Evolutionary conservation across 192 early-diverging fungal species (phyloP), one percentile per base, ranked within the genome.

Genomic region (Umbelopsis sp.): DNA sequence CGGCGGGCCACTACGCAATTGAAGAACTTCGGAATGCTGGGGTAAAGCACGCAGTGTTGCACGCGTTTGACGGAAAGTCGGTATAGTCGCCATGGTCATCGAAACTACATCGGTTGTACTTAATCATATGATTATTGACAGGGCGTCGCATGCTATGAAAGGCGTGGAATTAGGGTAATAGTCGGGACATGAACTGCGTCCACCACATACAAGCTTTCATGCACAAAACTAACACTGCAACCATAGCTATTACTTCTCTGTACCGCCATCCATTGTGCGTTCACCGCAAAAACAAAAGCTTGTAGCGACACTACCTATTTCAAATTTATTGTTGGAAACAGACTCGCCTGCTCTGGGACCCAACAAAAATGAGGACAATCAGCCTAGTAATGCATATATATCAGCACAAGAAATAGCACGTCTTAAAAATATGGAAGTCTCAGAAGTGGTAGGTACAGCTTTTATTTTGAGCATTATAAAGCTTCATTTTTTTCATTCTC

Each of bases 11-110:
- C 49, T 74, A 88, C 78, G 78, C 81, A 4, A 74, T 88, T 44
- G 78, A 78, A n/a, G 66, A 82, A 13, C 71, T 88, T 53, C 73
- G 76, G 8, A 81, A 84, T 64, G 72, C 78, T 41, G 79, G 73
- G 1, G 84, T 83, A 44, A 82, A 78, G 50, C 73, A 74, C 21
- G 84, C 86, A 4, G 79, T 82, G 11, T 46, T 86, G 73, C 86
- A 86, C 70, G 86, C 86, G 18, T 85, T 86, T 75, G 85, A 88
- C 72, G 84, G 84, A 22, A 82, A 83, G 75, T 77, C 67, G 22
- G 75, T 72, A 58, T 18, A 44, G 15, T 41, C 35, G 33, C 41
- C 8, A 65, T 2, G 47, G 35, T 20, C 6, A 11, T 30, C 3
- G 23, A 48, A 37, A 7, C 4, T 11, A 33, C 3, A 21, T 21